phyloP scores from a whole-genome alignment of 345 rosid genomes.

The Hibiscus mutabilis region DNA sequence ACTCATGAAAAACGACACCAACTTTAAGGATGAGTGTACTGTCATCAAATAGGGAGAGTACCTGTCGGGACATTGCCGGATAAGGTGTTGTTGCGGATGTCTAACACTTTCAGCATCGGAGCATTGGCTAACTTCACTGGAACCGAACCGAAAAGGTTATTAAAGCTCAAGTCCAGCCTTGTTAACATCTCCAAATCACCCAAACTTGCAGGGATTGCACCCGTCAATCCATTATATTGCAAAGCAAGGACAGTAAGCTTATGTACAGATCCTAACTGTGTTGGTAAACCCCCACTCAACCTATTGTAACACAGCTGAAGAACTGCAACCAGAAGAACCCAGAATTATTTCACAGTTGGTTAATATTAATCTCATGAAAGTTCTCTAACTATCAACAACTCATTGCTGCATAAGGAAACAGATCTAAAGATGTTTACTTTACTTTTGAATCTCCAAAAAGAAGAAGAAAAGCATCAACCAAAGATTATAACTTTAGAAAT shows the following conservation, averaged over 20 bases:
- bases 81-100: constrained; percentile 76
- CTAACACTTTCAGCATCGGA: constrained; percentile 56
- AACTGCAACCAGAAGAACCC: constrained; percentile 37
- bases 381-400: background rate
- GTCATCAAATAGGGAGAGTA: constrained; percentile 3
- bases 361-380: background rate
- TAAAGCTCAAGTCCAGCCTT: constrained; percentile 86
- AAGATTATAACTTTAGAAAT: background rate
- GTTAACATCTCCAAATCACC: constrained; percentile 52
- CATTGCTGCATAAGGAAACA: background rate
- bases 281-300: constrained; percentile 72
- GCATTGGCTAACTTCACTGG: constrained; percentile 62
- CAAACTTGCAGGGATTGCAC: constrained; percentile 92
- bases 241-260: constrained; percentile 70
- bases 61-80: constrained; percentile 85
- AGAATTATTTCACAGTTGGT: background rate
- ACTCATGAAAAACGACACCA: background rate
- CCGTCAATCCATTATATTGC: constrained; percentile 68
- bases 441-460: background rate
- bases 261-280: constrained; percentile 62
- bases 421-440: background rate
- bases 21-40: background rate
- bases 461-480: background rate
- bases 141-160: constrained; percentile 73
- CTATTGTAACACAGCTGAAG: constrained; percentile 83